Base-by-base conservation (phyloP, 129 eudicot genomes). In the Flaveria robusta region DNA sequence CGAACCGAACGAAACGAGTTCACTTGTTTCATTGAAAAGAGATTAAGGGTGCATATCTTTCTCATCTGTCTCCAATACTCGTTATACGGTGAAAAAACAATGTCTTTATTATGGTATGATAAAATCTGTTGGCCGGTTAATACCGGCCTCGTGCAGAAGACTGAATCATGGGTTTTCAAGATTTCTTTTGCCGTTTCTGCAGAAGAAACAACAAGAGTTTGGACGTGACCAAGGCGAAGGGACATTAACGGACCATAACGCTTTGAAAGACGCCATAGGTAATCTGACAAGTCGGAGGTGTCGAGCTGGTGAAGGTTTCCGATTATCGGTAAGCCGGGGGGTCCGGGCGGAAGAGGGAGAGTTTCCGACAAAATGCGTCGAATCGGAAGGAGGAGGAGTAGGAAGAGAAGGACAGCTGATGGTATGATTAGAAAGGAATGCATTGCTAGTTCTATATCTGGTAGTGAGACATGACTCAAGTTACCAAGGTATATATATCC, bases 191-290 rank as follows among this genome's bases (percentile, higher is more conserved):
- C 88, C 75, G 69, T 49, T 46, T 22, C 64, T 0, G 88, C 77
- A 0, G 85, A 72, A 19, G 84, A 81, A 62, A 85, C 47, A 4
- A 85, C 81, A 1, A 85, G 31, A n/a, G 74, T 54, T 63, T 77
- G 59, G 3, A 37, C 20, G 20, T 2, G 27, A 13, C 84, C 87
- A 12, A 83, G 79, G 20, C 60, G 71, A 7, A 83, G 39, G 14
- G 75, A 74, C 75, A 83, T 79, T 47, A 83, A 51, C 2, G 87
- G 87, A 5, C 87, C 87, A n/a, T 83, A 83, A 1, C 15, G 56
- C 56, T 79, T 75, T 12, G 84, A 76, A 18, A 84, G 84, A 16
- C 65, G 73, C 54, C 71, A 64, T 60, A 84, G 65, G 34, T 54
- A 18, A 75, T 47, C 46, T 0, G 74, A 52, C 8, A 66, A 79